A percentile compares a stretch with the other conserved stretches of the same genome.
Conservation (phyloP, 164 flowering plant genomes). For the Aristolochia fimbriata region DNA sequence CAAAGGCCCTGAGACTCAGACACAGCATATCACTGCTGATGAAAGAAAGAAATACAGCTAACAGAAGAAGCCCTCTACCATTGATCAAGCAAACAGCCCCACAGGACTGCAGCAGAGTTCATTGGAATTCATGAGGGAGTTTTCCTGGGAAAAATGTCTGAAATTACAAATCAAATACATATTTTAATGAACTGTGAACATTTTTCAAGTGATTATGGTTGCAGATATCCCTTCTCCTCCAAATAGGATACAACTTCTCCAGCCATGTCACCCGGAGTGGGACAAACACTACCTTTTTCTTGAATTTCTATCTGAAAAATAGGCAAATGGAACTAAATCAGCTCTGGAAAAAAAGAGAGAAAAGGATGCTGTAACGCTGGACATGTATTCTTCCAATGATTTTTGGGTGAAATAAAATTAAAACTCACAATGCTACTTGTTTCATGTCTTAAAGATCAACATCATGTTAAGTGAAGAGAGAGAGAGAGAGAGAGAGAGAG, state of each 20-base stretch:
- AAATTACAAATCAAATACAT: neutral
- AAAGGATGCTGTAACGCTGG: neutral
- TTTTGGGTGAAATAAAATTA: neutral
- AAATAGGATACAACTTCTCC: constrained; percentile 52
- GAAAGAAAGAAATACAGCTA: too few relatives aligned
- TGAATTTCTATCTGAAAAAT: constrained; percentile 43
- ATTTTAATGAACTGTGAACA: neutral
- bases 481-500: too few relatives aligned
- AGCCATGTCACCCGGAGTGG: constrained; percentile 57
- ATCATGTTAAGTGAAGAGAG: neutral
- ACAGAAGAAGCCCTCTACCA: too few relatives aligned
- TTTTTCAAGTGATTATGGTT: constrained; percentile 15
- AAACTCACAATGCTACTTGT: too few relatives aligned
- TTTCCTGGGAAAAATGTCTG: neutral
- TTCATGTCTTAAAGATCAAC: neutral
- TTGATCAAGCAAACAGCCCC: too few relatives aligned
- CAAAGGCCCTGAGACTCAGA: too few relatives aligned
- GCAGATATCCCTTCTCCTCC: constrained; percentile 62
- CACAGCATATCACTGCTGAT: too few relatives aligned
- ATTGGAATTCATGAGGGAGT: too few relatives aligned
- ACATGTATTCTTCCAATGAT: neutral
- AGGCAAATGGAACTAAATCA: neutral
- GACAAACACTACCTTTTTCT: constrained; percentile 30
- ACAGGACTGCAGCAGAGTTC: too few relatives aligned
- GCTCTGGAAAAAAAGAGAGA: neutral